Conservation (phyloP, 352 stramenopile genomes). For the Phytophthora crassamura region DNA sequence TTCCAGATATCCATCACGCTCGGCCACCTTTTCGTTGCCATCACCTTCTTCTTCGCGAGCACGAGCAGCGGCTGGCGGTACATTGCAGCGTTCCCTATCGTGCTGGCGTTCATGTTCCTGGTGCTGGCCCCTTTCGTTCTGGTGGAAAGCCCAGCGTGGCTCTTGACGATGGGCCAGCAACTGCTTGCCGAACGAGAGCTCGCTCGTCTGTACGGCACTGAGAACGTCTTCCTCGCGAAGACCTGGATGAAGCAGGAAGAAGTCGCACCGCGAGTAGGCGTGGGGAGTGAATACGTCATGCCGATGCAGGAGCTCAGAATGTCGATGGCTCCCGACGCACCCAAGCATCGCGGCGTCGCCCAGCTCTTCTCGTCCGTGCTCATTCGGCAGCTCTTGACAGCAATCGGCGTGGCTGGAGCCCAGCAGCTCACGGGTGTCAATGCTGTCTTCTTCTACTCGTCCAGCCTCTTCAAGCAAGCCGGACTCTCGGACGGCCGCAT, state of each 20-base stretch:
- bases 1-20: constrained; percentile 61
- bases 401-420: constrained; percentile 45
- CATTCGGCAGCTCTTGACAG: constrained; percentile 51
- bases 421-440: constrained; percentile 77
- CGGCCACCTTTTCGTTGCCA: constrained; percentile 50
- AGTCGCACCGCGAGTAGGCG: constrained; percentile 20
- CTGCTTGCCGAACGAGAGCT: constrained; percentile 38
- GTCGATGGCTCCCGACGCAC: constrained; percentile 36
- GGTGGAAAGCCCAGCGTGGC: constrained; percentile 59
- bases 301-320: constrained; percentile 30
- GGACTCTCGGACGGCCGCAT: no score
- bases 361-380: constrained; percentile 32
- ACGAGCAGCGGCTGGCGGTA: constrained; percentile 58
- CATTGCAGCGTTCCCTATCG: constrained; percentile 51
- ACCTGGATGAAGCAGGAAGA: constrained; percentile 48
- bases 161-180: constrained; percentile 38
- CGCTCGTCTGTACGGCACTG: constrained; percentile 36
- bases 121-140: constrained; percentile 45
- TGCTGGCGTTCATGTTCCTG: constrained; percentile 47
- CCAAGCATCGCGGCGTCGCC: constrained; percentile 23
- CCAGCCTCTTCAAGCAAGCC: no score
- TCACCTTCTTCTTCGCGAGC: constrained; percentile 62
- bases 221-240: constrained; percentile 40
- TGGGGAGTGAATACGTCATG: constrained; percentile 32
- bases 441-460: constrained; percentile 78